Base-by-base conservation (phyloP, 2,329 filamentous ascomycete species). In the Fusarium sp. region DNA sequence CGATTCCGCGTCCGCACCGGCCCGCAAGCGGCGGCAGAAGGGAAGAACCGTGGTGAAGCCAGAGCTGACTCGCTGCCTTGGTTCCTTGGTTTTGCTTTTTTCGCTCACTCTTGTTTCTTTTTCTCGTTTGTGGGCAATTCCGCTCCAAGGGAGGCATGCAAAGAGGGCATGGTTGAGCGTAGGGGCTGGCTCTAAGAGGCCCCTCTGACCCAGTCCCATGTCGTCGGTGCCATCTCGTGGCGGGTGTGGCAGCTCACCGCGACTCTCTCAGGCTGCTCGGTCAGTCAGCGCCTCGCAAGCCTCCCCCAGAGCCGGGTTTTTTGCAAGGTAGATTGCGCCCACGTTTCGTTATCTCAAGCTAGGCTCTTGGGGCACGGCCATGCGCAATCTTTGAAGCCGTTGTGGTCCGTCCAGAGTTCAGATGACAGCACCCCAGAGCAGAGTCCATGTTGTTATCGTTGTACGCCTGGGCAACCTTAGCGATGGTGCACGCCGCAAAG, bases 121-220 rank as follows among this genome's bases (percentile, higher is more conserved):
- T 77, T 65, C 60, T 73, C 45, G 70, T 67, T 68, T 64, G n/a
- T 40, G 14, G 63, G 32, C 22, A 50, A 50, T 65, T 68, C 63
- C 62, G 61, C 43, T 47, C 54, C 32, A 37, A 38, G 65, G 64
- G 60, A 45, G 25, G 50, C 33, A 57, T 57, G 54, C 54, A 12
- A 57, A 25, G 61, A 22, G 38, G 59, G 30, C 40, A 63, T 63
- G 60, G 47, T 25, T 58, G 35, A 59, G 38, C 25, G 35, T 35
- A 22, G 30, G 38, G 47, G 45, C 63, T 60, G 59, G 59, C 61
- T 66, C 66, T 69, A 58, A 72, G 68, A 74, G 77, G 72, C 63
- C 73, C 71, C 57, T 66, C 65, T 62, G 76, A 74, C 79, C 80
- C 80, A 72, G 79, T 76, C 70, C 80, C 80, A 77, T 76, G 80